These are phyloP conservation scores for Trichoderma sp. DNA, from an alignment of 2,329 filamentous ascomycete species.

Conservation along the genomic window DNA sequence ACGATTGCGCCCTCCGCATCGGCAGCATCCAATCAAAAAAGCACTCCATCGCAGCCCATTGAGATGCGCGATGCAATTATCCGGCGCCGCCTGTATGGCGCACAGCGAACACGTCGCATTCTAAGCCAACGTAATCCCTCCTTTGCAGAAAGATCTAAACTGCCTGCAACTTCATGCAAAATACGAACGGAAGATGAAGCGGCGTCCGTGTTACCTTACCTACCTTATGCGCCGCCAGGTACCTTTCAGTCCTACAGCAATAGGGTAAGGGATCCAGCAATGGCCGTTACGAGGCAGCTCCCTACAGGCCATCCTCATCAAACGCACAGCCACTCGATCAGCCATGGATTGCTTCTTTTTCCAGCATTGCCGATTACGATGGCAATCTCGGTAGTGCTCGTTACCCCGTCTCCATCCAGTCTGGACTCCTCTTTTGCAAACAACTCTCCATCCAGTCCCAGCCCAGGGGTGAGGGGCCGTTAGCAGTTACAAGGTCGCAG, in stretches of 20 bases:
- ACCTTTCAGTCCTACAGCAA: not conserved
- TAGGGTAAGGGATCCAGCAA: too few relatives aligned
- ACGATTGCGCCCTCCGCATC: not conserved
- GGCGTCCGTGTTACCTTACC: too few relatives aligned
- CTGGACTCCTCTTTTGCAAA: not conserved
- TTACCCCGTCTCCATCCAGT: not conserved
- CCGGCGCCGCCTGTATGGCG: conserved; percentile 2
- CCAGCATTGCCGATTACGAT: not conserved
- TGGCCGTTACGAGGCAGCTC: not conserved
- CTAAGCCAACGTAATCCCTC: not conserved
- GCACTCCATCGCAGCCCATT: not conserved
- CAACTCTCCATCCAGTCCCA: not conserved
- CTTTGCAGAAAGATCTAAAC: not conserved
- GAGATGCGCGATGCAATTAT: conserved; percentile 17
- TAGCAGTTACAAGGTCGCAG: not conserved
- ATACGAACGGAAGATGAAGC: not conserved
- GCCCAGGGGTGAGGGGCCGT: not conserved
- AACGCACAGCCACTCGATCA: conserved; percentile 8
- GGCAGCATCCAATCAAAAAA: conserved; percentile 4
- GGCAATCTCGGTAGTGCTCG: conserved; percentile 6
- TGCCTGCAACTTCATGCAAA: not conserved
- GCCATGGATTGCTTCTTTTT: conserved; percentile 1
- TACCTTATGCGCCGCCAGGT: too few relatives aligned
- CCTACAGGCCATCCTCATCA: not conserved
- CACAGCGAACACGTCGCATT: not conserved